These are phyloP conservation scores for Russula dissimulans DNA, from an alignment of 768 basidiomycete genomes.

Conservation along the genomic window DNA sequence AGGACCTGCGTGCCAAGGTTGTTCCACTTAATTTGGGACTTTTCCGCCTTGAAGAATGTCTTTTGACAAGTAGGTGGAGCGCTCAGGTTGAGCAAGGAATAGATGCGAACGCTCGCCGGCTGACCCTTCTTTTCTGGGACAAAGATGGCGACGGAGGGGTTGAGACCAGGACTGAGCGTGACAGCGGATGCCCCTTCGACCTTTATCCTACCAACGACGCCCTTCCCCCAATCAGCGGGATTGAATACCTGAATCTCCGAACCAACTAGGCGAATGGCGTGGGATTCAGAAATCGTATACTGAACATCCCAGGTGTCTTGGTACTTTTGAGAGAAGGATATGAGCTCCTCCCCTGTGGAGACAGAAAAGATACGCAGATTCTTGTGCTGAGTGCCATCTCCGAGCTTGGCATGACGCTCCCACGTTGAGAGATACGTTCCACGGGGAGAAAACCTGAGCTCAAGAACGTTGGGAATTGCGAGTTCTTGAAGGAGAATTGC, in stretches of 20 bases:
- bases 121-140: constrained; percentile 93
- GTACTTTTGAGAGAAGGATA: constrained; percentile 83
- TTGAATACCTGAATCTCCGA: constrained; percentile 78
- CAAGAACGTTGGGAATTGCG: constrained; percentile 62
- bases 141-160: constrained; percentile 87
- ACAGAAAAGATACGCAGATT: constrained; percentile 88
- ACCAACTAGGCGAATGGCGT: constrained; percentile 72
- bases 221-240: constrained; percentile 72
- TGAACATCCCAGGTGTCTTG: constrained; percentile 87
- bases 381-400: constrained; percentile 86
- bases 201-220: constrained; percentile 71
- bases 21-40: constrained; percentile 93
- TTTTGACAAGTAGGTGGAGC: constrained; percentile 75
- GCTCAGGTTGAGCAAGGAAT: constrained; percentile 54
- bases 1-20: constrained; percentile 86
- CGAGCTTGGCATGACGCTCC: constrained; percentile 89
- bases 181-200: constrained; percentile 77
- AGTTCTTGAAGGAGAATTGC: constrained; percentile 70
- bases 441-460: constrained; percentile 86
- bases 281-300: constrained; percentile 83
- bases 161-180: constrained; percentile 72
- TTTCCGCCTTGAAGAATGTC: constrained; percentile 93
- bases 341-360: constrained; percentile 78
- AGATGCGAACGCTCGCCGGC: constrained; percentile 82
- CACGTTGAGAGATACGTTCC: constrained; percentile 92